phyloP scores from a whole-genome alignment of 352 stramenopile genomes.

The Globisporangium camurandrum region DNA sequence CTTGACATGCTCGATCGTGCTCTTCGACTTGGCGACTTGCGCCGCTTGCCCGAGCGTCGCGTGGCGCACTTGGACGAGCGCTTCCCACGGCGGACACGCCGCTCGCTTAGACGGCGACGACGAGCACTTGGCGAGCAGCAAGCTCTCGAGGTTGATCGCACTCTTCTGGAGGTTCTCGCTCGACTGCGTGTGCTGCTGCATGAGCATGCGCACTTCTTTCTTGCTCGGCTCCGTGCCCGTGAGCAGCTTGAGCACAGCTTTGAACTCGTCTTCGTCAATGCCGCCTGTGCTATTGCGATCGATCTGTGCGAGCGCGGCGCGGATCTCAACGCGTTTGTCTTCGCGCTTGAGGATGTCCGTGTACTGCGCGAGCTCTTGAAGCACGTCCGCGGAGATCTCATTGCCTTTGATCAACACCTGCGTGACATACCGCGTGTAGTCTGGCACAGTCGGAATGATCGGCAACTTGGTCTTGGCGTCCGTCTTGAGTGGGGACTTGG shows the following conservation, averaged over 20 bases:
- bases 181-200: constrained; percentile 44
- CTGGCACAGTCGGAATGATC: constrained; percentile 28
- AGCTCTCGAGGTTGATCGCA: constrained; percentile 53
- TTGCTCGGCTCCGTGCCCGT: constrained; percentile 62
- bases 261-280: constrained; percentile 76
- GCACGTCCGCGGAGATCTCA: constrained; percentile 46
- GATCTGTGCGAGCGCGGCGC: constrained; percentile 57
- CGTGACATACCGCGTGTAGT: constrained; percentile 67
- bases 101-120: constrained; percentile 64
- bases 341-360: constrained; percentile 64
- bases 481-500: constrained; percentile 44
- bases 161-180: constrained; percentile 54
- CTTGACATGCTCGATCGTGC: neutral
- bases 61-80: constrained; percentile 67
- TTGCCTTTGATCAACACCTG: constrained; percentile 75
- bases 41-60: constrained; percentile 24
- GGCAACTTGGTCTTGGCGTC: constrained; percentile 48
- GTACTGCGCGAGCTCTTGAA: constrained; percentile 70
- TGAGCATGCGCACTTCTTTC: constrained; percentile 61
- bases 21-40: constrained; percentile 8
- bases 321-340: constrained; percentile 77
- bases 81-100: constrained; percentile 61
- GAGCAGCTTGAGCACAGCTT: constrained; percentile 69
- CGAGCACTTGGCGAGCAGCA: constrained; percentile 65
- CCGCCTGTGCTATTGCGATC: constrained; percentile 44